These are phyloP conservation scores for Debaryomycetaceae sp. DNA, from an alignment of 1,139 yeast genomes.

Conservation along the genomic window DNA sequence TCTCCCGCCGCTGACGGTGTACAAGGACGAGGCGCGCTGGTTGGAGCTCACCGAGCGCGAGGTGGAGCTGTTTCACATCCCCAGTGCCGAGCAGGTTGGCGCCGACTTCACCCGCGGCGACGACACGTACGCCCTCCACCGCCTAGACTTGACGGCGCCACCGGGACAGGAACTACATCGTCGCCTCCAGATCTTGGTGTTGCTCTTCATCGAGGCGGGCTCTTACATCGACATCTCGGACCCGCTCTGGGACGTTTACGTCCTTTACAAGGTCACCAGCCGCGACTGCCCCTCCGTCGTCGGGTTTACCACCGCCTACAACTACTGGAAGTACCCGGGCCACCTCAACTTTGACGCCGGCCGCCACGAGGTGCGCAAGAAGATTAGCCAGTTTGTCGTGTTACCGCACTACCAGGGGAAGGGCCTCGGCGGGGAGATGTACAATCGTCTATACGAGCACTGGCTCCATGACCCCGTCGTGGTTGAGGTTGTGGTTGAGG, in stretches of 20 bases:
- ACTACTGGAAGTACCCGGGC: conserved; percentile 75
- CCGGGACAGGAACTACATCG: conserved; percentile 53
- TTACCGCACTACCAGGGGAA: conserved; percentile 77
- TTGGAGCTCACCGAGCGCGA: conserved; percentile 50
- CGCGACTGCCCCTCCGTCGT: conserved; percentile 42
- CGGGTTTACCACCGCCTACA: conserved; percentile 82
- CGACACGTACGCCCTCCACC: conserved; percentile 29
- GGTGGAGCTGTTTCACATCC: conserved; percentile 37
- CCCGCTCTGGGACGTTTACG: conserved; percentile 65
- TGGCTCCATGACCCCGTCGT: conserved; percentile 56
- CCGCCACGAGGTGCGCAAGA: conserved; percentile 48
- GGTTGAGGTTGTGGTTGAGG: conserved; percentile 85
- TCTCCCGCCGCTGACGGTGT: conserved; percentile 58
- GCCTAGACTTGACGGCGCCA: conserved; percentile 35
- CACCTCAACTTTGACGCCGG: conserved; percentile 51
- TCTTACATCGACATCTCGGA: conserved; percentile 78
- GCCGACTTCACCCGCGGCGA: conserved; percentile 25
- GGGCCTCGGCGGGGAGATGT: conserved; percentile 67
- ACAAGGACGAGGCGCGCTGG: conserved; percentile 68
- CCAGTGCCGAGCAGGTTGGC: conserved; percentile 42
- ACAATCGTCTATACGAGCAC: conserved; percentile 45
- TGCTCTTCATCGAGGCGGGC: conserved; percentile 91
- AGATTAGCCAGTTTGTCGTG: conserved; percentile 83
- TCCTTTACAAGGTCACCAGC: conserved; percentile 44
- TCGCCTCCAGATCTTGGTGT: conserved; percentile 73